These are phyloP conservation scores for Trichosporon asahii DNA, from an alignment of 1,284 basidiomycete species.

Conservation along the genomic window DNA sequence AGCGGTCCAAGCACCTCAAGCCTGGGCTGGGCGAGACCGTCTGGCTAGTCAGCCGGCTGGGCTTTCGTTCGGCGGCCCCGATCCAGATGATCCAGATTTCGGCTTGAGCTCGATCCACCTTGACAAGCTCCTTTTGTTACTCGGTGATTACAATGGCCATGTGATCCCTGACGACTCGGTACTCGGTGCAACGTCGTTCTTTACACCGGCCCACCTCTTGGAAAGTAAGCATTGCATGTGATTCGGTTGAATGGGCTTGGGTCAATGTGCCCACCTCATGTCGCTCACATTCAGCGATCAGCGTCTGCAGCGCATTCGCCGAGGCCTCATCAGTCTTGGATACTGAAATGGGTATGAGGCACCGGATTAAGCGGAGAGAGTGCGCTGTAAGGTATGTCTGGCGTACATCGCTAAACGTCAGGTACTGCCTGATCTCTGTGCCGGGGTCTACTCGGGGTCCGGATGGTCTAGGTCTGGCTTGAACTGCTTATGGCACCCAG, in stretches of 20 bases:
- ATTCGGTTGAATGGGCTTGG: not conserved
- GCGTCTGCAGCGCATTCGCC: not conserved
- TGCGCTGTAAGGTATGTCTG: too few species aligned
- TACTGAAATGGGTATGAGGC: not conserved
- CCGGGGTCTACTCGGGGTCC: not conserved
- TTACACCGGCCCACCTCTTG: not conserved
- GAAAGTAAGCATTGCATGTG: not conserved
- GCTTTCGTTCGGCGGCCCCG: not conserved
- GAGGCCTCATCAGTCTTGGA: not conserved
- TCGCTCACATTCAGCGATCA: not conserved
- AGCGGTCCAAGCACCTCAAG: not conserved
- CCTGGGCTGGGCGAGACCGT: not conserved
- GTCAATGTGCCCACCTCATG: not conserved
- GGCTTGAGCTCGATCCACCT: not conserved
- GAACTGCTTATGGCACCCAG: not conserved
- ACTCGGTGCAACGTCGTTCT: not conserved
- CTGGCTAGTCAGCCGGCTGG: too few species aligned
- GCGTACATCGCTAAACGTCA: too few species aligned
- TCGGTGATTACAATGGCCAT: not conserved
- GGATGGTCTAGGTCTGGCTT: not conserved
- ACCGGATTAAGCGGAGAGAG: not conserved
- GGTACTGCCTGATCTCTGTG: not conserved
- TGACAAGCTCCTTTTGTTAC: not conserved
- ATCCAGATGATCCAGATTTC: not conserved
- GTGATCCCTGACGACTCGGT: not conserved